Evolutionary conservation across 306 rosid genomes (phyloP), one percentile per base, ranked within the genome.

Genomic region (Trifolium subterraneum): DNA sequence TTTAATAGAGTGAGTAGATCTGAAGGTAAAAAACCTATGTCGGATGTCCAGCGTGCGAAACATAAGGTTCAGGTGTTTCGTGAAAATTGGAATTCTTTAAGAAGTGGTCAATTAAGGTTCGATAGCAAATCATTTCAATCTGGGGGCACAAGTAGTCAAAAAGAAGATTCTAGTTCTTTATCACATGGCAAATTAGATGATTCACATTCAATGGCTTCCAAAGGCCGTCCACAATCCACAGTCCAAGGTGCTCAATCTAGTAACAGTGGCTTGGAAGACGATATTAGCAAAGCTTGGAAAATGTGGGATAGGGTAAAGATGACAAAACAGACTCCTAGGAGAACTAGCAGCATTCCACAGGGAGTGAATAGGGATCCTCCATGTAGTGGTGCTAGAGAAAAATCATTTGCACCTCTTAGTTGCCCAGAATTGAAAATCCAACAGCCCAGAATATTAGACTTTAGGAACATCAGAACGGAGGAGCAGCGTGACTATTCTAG

Each of bases 281-380:
- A 86, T 81, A 76, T 79, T 20, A 77, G 84, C 39, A 87, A 79
- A 86, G 98, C 98, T 38, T 90, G 98, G 98, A 85, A 84, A 80
- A 93, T 89, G 97, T 54, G 90, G 88, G 82, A 83, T 16, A 82
- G 64, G 71, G 98, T 93, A 20, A 90, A 82, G 82, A 66, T 64
- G 36, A 69, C 48, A 64, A 73, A 45, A 59, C 45, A 5, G 38
- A 27, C 60, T 70, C 75, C n/a, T 15, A 78, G 64, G 52, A 80
- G 78, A 69, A 60, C 76, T 22, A 19, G 80, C 73, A 62, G 56
- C 41, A 55, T 65, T 70, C 76, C 58, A 50, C 84, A 29, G 82
- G 75, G 59, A 77, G 55, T 54, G 41, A 78, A 60, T 72, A 75
- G 55, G 70, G 77, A 48, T 75, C 87, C 76, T 25, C 59, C 74